phyloP scores from a whole-genome alignment of 2,329 filamentous ascomycete species.

The Fusarium camptoceras region DNA sequence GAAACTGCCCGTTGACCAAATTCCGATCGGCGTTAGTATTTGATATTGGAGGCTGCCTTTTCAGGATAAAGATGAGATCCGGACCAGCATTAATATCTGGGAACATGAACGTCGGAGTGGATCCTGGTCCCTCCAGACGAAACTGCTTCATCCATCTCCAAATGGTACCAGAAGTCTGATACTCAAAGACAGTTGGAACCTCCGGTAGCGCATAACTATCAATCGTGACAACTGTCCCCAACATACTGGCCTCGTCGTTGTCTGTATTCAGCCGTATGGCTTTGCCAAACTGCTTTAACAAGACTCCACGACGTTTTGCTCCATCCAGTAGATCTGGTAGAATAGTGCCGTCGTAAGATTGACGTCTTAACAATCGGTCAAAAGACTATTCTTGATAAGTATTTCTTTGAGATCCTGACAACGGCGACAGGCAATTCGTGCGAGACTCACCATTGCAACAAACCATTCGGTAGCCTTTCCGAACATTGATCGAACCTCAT shows the following conservation, averaged over 20 bases:
- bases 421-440: too few species aligned
- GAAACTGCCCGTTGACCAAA: too few species aligned
- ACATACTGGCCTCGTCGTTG: rapidly evolving
- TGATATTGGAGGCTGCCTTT: not conserved
- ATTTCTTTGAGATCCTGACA: not conserved
- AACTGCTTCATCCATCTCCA: not conserved
- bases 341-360: not conserved
- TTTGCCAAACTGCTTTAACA: not conserved
- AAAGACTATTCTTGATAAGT: not conserved
- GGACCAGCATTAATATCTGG: not conserved
- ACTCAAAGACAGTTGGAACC: not conserved
- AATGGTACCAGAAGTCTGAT: not conserved
- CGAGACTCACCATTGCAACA: not conserved
- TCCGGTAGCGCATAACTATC: not conserved
- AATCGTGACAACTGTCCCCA: not conserved
- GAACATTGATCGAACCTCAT: not conserved
- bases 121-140: not conserved
- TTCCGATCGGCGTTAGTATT: not conserved
- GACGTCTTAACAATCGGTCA: not conserved
- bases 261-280: not conserved
- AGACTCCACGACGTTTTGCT: not conserved
- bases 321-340: not conserved
- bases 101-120: not conserved
- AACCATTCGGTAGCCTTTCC: not conserved
- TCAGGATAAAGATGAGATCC: not conserved